These are phyloP conservation scores for Penicillium verhagenii DNA, from an alignment of 495 filamentous ascomycete genomes.

Conservation along the genomic window DNA sequence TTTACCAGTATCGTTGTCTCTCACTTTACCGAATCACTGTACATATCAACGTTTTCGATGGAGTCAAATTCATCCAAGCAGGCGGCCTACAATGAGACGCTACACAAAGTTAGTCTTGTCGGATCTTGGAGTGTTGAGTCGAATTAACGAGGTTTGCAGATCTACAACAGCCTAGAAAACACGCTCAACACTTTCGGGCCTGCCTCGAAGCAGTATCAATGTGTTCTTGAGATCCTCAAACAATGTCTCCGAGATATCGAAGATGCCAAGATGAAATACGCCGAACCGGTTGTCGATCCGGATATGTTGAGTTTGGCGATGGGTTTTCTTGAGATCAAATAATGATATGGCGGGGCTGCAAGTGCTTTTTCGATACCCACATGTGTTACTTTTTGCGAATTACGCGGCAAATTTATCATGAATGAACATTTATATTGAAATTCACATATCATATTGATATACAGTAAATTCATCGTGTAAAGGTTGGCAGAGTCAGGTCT, in stretches of 20 bases:
- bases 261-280: constrained; percentile 6
- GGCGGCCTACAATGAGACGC: constrained; percentile 30
- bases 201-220: constrained; percentile 39
- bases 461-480: too few relatives aligned
- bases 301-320: constrained; percentile 39
- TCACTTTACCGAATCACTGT: neutral
- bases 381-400: neutral
- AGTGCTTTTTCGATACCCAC: neutral
- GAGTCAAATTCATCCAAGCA: neutral
- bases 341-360: neutral
- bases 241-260: constrained; percentile 37
- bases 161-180: constrained; percentile 43
- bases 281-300: constrained; percentile 22
- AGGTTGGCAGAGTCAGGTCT: neutral
- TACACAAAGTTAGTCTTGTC: constrained; percentile 29
- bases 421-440: neutral
- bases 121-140: neutral
- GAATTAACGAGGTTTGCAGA: constrained; percentile 20
- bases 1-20: neutral
- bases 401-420: neutral
- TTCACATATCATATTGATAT: neutral
- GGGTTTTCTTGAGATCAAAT: constrained; percentile 38
- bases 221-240: constrained; percentile 36
- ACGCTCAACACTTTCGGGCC: constrained; percentile 42
- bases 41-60: constrained; percentile 4